These are phyloP conservation scores for Inonotus obliquus DNA, from an alignment of 1,284 basidiomycete species.

Conservation along the genomic window DNA sequence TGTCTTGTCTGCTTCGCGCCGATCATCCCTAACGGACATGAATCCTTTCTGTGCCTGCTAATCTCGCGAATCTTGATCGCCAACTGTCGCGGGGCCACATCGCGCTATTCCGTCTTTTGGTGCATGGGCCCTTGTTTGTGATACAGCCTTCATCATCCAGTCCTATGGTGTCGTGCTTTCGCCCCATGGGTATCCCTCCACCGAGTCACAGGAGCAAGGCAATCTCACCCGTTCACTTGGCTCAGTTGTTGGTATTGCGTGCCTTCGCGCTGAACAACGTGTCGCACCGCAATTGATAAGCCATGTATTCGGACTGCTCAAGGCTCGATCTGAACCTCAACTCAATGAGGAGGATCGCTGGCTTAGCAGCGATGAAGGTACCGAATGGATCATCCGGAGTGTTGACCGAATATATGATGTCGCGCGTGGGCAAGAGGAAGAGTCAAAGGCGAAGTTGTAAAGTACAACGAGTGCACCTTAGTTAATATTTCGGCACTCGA, in stretches of 20 bases:
- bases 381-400: conserved; percentile 86
- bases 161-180: conserved; percentile 86
- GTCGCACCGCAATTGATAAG: conserved; percentile 90
- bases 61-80: conserved; percentile 10
- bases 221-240: conserved; percentile 86
- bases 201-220: conserved; percentile 56
- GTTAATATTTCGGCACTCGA: not conserved
- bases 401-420: conserved; percentile 80
- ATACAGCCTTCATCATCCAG: conserved; percentile 86
- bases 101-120: not conserved
- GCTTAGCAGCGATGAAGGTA: conserved; percentile 87
- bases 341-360: conserved; percentile 77
- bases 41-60: not conserved
- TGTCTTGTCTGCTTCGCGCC: conserved; percentile 9
- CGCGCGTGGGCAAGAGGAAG: conserved; percentile 39
- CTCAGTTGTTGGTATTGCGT: conserved; percentile 87
- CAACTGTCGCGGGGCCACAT: not conserved
- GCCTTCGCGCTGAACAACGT: conserved; percentile 82
- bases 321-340: conserved; percentile 60
- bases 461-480: conserved; percentile 20
- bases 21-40: conserved; percentile 10
- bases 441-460: conserved; percentile 58
- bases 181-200: conserved; percentile 50
- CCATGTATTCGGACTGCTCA: conserved; percentile 92
- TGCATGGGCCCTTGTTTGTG: not conserved